Base-by-base conservation (phyloP, 148 eudicot genomes). In the Gaultheria prostrata region DNA sequence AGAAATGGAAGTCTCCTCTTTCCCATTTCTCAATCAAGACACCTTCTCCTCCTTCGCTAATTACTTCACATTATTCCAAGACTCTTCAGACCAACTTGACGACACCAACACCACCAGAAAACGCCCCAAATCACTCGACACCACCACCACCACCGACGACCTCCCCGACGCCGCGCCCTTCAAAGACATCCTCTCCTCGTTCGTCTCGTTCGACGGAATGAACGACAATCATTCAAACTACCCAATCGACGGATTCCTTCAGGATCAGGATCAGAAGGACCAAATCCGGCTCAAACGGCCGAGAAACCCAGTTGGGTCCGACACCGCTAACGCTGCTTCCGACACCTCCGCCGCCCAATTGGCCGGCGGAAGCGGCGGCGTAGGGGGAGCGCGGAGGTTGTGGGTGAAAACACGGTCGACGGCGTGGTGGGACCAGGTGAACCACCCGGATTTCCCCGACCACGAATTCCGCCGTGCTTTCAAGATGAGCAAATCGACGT, bases 401-500 rank as follows among this genome's bases (percentile, higher is more conserved):
- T 94, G 98, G 98, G 96, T 94, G 82, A 93, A 93, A 73, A 90
- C 83, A 70, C 73, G 98, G 75, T 93, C 98, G 0, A 93, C 91
- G 17, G 98, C 88, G 81, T 93, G 95, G 98, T 94, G 98, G 98
- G 94, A 94, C 80, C 87, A 85, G 75, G 89, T 90, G 61, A 89
- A 67, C 82, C 83, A 86, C 72, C 92, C 89, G 0, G 96, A 93
- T 33, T 94, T 81, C 61, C 93, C 98, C 0, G 93, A 92, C 0
- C 89, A 87, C 12, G 95, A 94, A 48, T 94, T 94, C 69, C 86
- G 84, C 4, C 89, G 82, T 13, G 90, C 84, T 0, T 94, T 94
- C 74, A 61, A 93, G 10, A 94, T 94, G 98, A 89, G 94, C 80
- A 90, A 85, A 69, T 76, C 92, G 0, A 93, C 98, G 0, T 94